These are phyloP conservation scores for Saccharata proteae DNA, from an alignment of 2,329 filamentous ascomycete genomes.

Conservation along the genomic window DNA sequence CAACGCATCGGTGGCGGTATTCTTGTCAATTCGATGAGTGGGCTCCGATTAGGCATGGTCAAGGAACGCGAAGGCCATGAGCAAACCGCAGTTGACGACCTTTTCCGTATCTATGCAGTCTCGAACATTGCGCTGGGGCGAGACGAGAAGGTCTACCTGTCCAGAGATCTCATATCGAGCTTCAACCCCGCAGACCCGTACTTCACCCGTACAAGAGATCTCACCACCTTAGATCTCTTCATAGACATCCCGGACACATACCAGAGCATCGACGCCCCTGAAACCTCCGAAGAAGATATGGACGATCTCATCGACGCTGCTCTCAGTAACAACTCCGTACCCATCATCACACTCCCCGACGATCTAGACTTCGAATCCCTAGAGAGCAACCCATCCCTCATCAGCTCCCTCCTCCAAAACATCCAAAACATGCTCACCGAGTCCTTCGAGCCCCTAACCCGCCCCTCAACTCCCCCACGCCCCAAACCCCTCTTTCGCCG, in stretches of 20 bases:
- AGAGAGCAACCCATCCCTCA: constrained; percentile 16
- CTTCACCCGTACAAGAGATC: constrained; percentile 67
- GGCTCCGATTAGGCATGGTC: constrained; percentile 54
- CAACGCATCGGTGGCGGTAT: constrained; percentile 48
- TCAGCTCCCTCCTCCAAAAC: constrained; percentile 22
- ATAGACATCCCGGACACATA: constrained; percentile 38
- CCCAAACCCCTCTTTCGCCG: constrained; percentile 18
- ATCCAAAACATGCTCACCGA: constrained; percentile 23
- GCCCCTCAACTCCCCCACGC: constrained; percentile 5
- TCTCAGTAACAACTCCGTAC: constrained; percentile 7
- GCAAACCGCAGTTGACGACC: constrained; percentile 18
- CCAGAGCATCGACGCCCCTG: constrained; percentile 1
- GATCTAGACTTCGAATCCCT: constrained; percentile 16
- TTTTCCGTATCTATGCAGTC: constrained; percentile 66
- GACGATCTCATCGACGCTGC: constrained; percentile 1
- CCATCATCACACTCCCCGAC: constrained; percentile 13
- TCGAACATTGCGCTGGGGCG: constrained; percentile 71
- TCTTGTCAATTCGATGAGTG: constrained; percentile 47
- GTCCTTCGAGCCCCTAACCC: constrained; percentile 8
- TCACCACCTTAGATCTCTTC: constrained; percentile 60
- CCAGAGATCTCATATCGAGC: constrained; percentile 54
- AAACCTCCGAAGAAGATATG: background rate
- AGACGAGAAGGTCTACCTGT: constrained; percentile 76
- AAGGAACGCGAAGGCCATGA: constrained; percentile 38
- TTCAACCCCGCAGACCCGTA: constrained; percentile 70